These are phyloP conservation scores for Cyberlindnera misumaiensis DNA, from an alignment of 805 yeast species.

Conservation along the genomic window DNA sequence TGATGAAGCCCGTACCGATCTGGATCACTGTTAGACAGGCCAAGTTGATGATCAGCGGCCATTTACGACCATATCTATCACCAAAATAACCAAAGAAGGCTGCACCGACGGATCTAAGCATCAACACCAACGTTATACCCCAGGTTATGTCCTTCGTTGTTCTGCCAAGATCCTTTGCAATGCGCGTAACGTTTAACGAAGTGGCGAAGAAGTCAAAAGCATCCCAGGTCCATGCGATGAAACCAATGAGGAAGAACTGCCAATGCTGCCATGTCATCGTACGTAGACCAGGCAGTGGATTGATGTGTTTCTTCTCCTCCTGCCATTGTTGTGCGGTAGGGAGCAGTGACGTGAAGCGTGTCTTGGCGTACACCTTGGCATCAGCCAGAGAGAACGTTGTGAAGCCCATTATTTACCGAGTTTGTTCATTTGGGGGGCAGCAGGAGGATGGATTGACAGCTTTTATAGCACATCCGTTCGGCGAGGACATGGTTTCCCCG, in stretches of 20 bases:
- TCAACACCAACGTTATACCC: conserved; percentile 53
- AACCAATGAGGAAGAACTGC: conserved; percentile 48
- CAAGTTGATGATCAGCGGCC: conserved; percentile 46
- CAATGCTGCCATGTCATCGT: conserved; percentile 44
- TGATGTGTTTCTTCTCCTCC: conserved; percentile 35
- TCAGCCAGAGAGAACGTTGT: conserved; percentile 6
- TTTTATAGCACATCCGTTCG: background rate
- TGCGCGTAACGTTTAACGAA: conserved; percentile 40
- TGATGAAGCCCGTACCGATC: conserved; percentile 58
- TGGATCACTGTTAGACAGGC: conserved; percentile 43
- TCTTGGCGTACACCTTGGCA: conserved; percentile 14
- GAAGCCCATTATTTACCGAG: conserved; percentile 5
- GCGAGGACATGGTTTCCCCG: background rate
- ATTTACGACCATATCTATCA: conserved; percentile 56
- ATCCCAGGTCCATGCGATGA: conserved; percentile 59
- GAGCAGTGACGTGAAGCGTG: conserved; percentile 44
- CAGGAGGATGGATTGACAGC: background rate
- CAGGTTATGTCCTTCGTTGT: conserved; percentile 49
- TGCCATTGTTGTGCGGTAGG: conserved; percentile 36
- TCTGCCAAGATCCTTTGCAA: conserved; percentile 40
- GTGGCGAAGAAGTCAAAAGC: conserved; percentile 59
- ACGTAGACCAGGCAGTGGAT: conserved; percentile 56
- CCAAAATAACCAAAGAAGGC: conserved; percentile 52
- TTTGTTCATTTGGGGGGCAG: background rate
- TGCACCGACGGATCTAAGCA: conserved; percentile 65